phyloP scores from a whole-genome alignment of 1,284 basidiomycete genomes.

The Ganoderma multipileum region DNA sequence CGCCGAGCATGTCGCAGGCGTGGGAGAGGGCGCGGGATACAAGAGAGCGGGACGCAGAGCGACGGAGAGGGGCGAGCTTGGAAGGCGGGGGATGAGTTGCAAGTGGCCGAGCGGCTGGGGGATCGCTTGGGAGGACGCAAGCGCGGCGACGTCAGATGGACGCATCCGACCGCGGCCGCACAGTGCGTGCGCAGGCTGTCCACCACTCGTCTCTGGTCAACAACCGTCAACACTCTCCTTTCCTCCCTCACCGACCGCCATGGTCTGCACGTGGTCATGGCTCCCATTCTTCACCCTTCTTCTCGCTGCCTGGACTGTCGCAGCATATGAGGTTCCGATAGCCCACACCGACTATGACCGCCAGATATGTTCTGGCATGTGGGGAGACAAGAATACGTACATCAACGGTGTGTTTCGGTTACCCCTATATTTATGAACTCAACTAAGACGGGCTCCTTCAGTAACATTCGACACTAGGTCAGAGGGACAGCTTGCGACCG shows the following conservation, averaged over 20 bases:
- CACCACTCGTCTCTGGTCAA: slow-evolving; percentile 25
- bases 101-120: slow-evolving; percentile 3
- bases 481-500: slow-evolving; percentile 90
- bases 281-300: slow-evolving; percentile 33
- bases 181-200: not conserved
- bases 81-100: not conserved
- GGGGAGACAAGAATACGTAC: slow-evolving; percentile 78
- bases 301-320: slow-evolving; percentile 34
- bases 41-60: slow-evolving; percentile 14
- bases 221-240: slow-evolving; percentile 38
- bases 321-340: slow-evolving; percentile 71
- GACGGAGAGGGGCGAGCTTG: slow-evolving; percentile 9
- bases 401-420: slow-evolving; percentile 76
- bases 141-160: slow-evolving; percentile 21
- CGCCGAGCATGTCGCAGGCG: slow-evolving; percentile 64
- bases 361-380: slow-evolving; percentile 97
- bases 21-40: slow-evolving; percentile 11
- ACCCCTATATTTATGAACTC: slow-evolving; percentile 4
- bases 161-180: not conserved
- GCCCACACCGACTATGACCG: slow-evolving; percentile 78
- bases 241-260: slow-evolving; percentile 36
- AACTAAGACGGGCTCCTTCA: slow-evolving; percentile 39
- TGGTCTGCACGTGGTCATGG: slow-evolving; percentile 39
- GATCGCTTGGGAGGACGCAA: not conserved
- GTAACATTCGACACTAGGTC: slow-evolving; percentile 86